Conservation (phyloP, 208 protist species). For the Acanthamoeba royreba region DNA sequence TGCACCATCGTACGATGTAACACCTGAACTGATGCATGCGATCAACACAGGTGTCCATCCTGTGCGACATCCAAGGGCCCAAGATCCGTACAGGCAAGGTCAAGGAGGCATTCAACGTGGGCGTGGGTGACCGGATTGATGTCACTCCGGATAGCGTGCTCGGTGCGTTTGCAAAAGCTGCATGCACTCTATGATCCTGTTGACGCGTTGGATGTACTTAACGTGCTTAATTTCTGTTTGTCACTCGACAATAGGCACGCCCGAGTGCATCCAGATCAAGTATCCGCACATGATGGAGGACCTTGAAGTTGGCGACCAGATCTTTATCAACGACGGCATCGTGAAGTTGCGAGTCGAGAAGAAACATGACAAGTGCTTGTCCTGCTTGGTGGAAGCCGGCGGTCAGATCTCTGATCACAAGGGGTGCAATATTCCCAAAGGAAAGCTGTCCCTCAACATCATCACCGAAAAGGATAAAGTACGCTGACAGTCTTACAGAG, state of each 20-base stretch:
- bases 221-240: too few species aligned
- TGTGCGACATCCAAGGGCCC: constrained; percentile 50
- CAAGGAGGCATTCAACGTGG: constrained; percentile 42
- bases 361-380: not conserved
- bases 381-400: constrained; percentile 41
- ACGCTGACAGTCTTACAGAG: too few species aligned
- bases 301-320: constrained; percentile 33
- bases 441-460: constrained; percentile 45
- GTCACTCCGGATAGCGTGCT: constrained; percentile 33
- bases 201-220: too few species aligned
- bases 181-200: too few species aligned
- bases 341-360: constrained; percentile 18
- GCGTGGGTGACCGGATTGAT: constrained; percentile 37
- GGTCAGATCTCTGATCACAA: constrained; percentile 45
- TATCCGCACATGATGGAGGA: constrained; percentile 49
- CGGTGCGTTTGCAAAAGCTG: too few species aligned
- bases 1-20: not conserved
- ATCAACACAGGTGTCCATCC: constrained; percentile 21
- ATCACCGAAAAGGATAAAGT: constrained; percentile 47
- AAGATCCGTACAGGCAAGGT: constrained; percentile 47
- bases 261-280: constrained; percentile 41
- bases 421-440: constrained; percentile 52
- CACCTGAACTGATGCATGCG: too few species aligned
- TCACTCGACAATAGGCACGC: too few species aligned
- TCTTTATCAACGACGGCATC: constrained; percentile 55